phyloP scores from a whole-genome alignment of 2,329 filamentous ascomycete genomes.

The Aspergillus costaricaensis region DNA sequence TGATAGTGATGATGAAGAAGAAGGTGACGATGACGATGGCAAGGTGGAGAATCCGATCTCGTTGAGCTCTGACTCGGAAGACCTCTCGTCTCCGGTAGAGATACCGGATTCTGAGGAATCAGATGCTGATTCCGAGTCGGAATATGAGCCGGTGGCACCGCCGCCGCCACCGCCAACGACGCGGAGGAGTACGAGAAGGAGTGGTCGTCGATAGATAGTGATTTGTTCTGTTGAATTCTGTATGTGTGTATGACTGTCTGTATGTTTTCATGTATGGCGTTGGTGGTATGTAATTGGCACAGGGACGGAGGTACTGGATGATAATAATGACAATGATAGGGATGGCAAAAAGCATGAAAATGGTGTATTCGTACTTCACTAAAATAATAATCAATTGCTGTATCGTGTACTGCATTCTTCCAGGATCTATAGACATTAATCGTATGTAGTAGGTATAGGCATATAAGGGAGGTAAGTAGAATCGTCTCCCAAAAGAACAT shows the following conservation, averaged over 20 bases:
- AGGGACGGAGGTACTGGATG: neutral
- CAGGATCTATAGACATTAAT: neutral
- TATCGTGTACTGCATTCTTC: neutral
- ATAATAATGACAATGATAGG: neutral
- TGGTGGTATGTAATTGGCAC: neutral
- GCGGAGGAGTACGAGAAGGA: constrained; percentile 27
- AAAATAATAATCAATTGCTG: neutral
- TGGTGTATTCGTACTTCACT: neutral
- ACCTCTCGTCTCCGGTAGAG: neutral
- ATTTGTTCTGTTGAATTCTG: neutral
- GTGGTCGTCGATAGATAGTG: constrained; percentile 6
- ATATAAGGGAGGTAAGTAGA: neutral
- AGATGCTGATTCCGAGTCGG: constrained; percentile 6
- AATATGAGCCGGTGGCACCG: constrained; percentile 6
- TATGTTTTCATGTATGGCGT: neutral
- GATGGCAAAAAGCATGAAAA: neutral
- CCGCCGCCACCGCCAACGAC: constrained; percentile 17
- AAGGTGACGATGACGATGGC: constrained; percentile 2
- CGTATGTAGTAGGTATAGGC: neutral
- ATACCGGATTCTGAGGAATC: constrained; percentile 12
- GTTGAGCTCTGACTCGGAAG: constrained; percentile 1
- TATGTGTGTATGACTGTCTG: neutral
- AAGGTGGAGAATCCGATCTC: constrained; percentile 12
- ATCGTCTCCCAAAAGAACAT: neutral
- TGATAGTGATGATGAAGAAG: neutral